A percentile compares a stretch with the other conserved stretches of the same genome.
phyloP scores from a whole-genome alignment of 176 grass and related monocot genomes.

The Raddia guianensis region DNA sequence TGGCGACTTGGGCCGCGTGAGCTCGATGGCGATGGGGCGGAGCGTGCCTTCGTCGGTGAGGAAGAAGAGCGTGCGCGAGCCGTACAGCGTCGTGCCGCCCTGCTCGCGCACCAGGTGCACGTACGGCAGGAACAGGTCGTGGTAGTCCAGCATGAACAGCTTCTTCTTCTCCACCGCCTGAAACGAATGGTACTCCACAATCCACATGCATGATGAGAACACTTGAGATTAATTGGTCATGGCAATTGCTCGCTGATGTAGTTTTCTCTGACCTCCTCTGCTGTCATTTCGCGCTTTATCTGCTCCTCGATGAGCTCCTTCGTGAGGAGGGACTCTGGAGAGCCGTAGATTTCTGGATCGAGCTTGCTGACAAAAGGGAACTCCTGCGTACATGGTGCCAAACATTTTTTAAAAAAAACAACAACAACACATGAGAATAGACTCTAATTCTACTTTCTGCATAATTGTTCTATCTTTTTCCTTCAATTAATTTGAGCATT shows the following conservation, averaged over 20 bases:
- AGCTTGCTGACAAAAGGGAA: constrained; percentile 61
- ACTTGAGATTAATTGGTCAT: too few relatives aligned
- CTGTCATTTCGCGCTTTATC: constrained; percentile 59
- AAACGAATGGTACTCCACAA: not conserved
- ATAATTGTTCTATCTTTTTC: too few relatives aligned
- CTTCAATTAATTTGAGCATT: too few relatives aligned
- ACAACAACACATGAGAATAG: too few relatives aligned
- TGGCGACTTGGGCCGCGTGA: constrained; percentile 48
- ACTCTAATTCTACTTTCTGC: too few relatives aligned
- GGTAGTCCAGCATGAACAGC: constrained; percentile 81
- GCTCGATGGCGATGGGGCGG: constrained; percentile 65
- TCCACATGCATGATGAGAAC: too few relatives aligned
- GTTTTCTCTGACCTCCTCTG: constrained; percentile 44
- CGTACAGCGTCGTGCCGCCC: constrained; percentile 55
- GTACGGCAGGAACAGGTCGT: constrained; percentile 70
- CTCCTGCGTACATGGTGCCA: constrained; percentile 38
- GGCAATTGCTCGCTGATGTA: too few relatives aligned
- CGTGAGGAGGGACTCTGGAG: constrained; percentile 48
- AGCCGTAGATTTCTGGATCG: constrained; percentile 48
- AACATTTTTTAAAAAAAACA: too few relatives aligned
- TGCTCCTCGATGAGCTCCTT: constrained; percentile 44
- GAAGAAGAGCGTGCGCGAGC: constrained; percentile 68
- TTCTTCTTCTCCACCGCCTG: constrained; percentile 59
- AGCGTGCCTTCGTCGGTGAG: constrained; percentile 49
- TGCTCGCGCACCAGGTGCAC: constrained; percentile 56